Evolutionary conservation across 1,139 yeast genomes (phyloP).

Genomic region (Pichia sp.): DNA sequence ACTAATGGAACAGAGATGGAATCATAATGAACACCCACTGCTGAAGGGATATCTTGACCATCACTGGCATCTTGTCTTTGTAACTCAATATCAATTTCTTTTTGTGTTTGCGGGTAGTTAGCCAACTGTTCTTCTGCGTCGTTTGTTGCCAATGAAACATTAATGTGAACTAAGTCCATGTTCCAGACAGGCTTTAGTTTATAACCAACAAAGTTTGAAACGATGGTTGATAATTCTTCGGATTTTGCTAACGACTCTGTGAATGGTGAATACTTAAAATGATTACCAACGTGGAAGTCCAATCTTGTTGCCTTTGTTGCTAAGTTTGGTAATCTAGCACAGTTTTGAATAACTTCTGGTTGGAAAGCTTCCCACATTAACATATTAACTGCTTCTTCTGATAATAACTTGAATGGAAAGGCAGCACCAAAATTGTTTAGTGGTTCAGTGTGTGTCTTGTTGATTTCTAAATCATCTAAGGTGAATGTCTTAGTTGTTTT

Average conservation of each 20-base stretch:
- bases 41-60: slow-evolving; percentile 25
- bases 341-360: slow-evolving; percentile 25
- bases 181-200: slow-evolving; percentile 28
- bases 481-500: slow-evolving; percentile 25
- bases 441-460: slow-evolving; percentile 29
- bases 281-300: slow-evolving; percentile 34
- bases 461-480: slow-evolving; percentile 29
- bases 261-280: slow-evolving; percentile 29
- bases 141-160: slow-evolving; percentile 30
- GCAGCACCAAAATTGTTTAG: slow-evolving; percentile 30
- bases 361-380: slow-evolving; percentile 33
- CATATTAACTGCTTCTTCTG: slow-evolving; percentile 33
- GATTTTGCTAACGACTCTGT: slow-evolving; percentile 27
- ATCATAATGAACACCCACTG: slow-evolving; percentile 33
- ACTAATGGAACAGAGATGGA: slow-evolving; percentile 31
- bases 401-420: slow-evolving; percentile 32
- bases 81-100: slow-evolving; percentile 14
- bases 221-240: slow-evolving; percentile 24
- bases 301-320: slow-evolving; percentile 28
- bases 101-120: slow-evolving; percentile 16
- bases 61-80: slow-evolving; percentile 16
- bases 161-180: slow-evolving; percentile 31
- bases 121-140: slow-evolving; percentile 18
- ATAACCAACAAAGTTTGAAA: slow-evolving; percentile 27
- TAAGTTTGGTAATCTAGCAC: slow-evolving; percentile 30